Percentiles rank a stretch among this genome's conserved stretches.
phyloP scores from a whole-genome alignment of 1,139 yeast genomes.

The Lodderomyces oxycetoniae region DNA sequence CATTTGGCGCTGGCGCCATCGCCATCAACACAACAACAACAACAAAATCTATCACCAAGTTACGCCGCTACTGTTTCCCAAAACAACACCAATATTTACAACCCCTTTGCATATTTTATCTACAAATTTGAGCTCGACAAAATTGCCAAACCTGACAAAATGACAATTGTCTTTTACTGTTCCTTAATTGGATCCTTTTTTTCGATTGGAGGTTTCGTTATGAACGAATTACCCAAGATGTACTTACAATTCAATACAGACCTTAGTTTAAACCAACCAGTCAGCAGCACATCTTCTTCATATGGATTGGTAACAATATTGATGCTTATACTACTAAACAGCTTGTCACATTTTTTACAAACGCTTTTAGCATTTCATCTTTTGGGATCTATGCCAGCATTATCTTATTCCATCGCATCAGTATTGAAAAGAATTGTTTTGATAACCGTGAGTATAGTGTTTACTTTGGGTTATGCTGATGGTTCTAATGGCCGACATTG shows the following conservation, averaged over 20 bases:
- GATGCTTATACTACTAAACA: constrained; percentile 25
- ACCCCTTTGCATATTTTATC: constrained; percentile 22
- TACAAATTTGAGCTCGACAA: constrained; percentile 16
- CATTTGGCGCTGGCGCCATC: constrained; percentile 5
- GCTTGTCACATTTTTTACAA: constrained; percentile 34
- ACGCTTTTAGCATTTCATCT: constrained; percentile 35
- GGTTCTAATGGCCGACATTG: not conserved
- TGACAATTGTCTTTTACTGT: constrained; percentile 36
- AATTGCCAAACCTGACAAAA: constrained; percentile 33
- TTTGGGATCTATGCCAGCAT: constrained; percentile 37
- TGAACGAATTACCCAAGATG: constrained; percentile 25
- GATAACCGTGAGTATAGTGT: constrained; percentile 31
- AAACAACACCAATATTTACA: constrained; percentile 16
- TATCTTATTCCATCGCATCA: constrained; percentile 39
- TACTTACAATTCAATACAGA: constrained; percentile 8
- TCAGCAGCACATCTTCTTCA: constrained; percentile 18
- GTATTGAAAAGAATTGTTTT: constrained; percentile 41
- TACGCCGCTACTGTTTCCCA: constrained; percentile 16
- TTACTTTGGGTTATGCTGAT: constrained; percentile 19
- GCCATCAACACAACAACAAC: not conserved
- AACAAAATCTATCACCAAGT: not conserved
- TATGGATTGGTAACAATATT: constrained; percentile 23
- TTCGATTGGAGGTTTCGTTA: constrained; percentile 29
- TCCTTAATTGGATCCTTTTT: constrained; percentile 32
- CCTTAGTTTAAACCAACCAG: constrained; percentile 12